Evolutionary conservation across 108 stramenopile genomes (phyloP).

Genomic region (Cyclotella cryptica): DNA sequence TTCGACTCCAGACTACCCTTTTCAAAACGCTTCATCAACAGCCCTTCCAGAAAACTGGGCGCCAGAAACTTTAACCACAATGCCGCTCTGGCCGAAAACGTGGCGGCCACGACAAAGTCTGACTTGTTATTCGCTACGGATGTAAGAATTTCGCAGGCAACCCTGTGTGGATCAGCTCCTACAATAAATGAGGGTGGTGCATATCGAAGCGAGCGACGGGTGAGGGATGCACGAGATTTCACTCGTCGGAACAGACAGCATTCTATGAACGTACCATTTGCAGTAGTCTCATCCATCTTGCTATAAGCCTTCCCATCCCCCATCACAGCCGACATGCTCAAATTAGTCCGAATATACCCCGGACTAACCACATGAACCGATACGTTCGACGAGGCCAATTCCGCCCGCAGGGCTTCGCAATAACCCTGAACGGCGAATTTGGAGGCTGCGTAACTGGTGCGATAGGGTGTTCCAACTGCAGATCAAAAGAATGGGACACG

Average conservation of each 20-base stretch:
- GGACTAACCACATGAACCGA: conserved; percentile 73
- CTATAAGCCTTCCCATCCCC: conserved; percentile 79
- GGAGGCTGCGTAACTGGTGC: conserved; percentile 81
- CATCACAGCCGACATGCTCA: conserved; percentile 67
- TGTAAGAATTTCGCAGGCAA: conserved; percentile 68
- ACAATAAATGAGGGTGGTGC: conserved; percentile 2
- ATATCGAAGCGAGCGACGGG: too few species aligned
- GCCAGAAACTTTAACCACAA: conserved; percentile 73
- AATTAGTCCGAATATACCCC: conserved; percentile 84
- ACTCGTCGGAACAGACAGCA: too few species aligned
- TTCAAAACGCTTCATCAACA: conserved; percentile 73
- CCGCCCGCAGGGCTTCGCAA: conserved; percentile 80
- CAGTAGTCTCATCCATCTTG: conserved; percentile 80
- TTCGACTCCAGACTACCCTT: conserved; percentile 53
- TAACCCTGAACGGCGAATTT: conserved; percentile 92
- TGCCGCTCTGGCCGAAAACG: conserved; percentile 65
- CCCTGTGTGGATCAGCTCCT: conserved; percentile 76
- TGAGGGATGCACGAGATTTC: too few species aligned
- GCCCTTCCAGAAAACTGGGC: conserved; percentile 64
- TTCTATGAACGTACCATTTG: conserved; percentile 48
- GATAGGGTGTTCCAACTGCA: conserved; percentile 74
- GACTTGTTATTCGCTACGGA: conserved; percentile 51
- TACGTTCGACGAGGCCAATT: conserved; percentile 67
- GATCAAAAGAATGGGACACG: too few species aligned
- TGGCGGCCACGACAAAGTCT: conserved; percentile 82